phyloP scores from a whole-genome alignment of 352 stramenopile species.

The Globisporangium paddicum region DNA sequence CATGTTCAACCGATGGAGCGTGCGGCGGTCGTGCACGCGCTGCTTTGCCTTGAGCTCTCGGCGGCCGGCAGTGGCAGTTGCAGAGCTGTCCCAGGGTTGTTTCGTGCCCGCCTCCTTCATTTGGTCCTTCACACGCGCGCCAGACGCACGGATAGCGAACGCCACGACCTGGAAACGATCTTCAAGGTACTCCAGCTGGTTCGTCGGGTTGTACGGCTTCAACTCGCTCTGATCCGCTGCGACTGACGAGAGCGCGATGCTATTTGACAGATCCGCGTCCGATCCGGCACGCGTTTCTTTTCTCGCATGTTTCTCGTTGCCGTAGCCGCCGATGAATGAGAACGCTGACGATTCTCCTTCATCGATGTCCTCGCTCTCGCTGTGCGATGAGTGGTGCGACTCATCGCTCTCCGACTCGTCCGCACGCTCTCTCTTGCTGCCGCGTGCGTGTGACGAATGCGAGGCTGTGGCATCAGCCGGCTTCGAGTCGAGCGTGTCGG shows the following conservation, averaged over 20 bases:
- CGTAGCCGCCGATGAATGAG: constrained; percentile 73
- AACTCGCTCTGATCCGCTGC: constrained; percentile 53
- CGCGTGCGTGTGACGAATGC: background rate
- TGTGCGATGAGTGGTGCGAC: constrained; percentile 4
- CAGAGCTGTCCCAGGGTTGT: constrained; percentile 70
- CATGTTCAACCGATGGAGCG: constrained; percentile 54
- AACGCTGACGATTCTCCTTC: constrained; percentile 44
- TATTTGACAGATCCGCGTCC: constrained; percentile 17
- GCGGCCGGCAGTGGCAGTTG: constrained; percentile 50
- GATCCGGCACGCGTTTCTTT: constrained; percentile 13
- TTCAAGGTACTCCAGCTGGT: constrained; percentile 87
- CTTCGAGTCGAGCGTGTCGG: constrained; percentile 49
- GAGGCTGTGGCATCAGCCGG: background rate
- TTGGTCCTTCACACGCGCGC: constrained; percentile 81
- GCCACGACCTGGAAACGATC: constrained; percentile 88
- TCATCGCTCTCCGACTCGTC: constrained; percentile 28
- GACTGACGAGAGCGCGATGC: constrained; percentile 24
- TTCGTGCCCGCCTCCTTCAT: constrained; percentile 88
- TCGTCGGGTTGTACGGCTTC: constrained; percentile 78
- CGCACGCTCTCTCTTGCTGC: constrained; percentile 6
- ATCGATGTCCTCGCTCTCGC: constrained; percentile 19
- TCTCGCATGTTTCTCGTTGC: constrained; percentile 20
- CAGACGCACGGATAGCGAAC: constrained; percentile 80
- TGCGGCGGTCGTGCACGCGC: constrained; percentile 65
- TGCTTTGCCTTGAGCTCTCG: constrained; percentile 87